Conservation (phyloP, 2,329 filamentous ascomycete genomes). For the Fusarium beomiforme region DNA sequence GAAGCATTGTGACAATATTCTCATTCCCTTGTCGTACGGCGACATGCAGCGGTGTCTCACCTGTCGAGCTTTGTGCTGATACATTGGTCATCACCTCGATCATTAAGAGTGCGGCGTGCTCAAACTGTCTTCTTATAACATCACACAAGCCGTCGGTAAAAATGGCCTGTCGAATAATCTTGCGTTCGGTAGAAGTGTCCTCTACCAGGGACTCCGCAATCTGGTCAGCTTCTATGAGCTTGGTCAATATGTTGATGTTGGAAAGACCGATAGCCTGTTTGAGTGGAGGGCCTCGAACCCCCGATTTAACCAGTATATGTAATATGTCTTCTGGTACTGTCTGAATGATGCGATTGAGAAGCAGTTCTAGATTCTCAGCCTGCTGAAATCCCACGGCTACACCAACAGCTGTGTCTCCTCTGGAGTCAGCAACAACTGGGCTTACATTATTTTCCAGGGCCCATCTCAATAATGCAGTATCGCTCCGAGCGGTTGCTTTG, state of each 20-base stretch:
- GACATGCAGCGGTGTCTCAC: rapidly evolving
- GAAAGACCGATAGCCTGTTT: background rate
- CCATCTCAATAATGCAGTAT: too few relatives aligned
- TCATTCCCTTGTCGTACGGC: background rate
- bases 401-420: too few relatives aligned
- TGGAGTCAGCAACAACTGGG: too few relatives aligned
- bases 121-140: background rate
- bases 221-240: background rate
- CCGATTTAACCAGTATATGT: background rate
- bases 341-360: too few relatives aligned
- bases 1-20: background rate
- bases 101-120: background rate
- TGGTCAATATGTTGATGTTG: rapidly evolving
- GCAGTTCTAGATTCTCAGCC: too few relatives aligned
- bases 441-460: too few relatives aligned
- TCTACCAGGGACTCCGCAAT: background rate
- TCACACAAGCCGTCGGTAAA: background rate
- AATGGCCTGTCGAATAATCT: background rate
- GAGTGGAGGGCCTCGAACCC: background rate
- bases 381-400: too few relatives aligned
- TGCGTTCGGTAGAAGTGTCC: too few relatives aligned
- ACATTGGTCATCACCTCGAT: background rate
- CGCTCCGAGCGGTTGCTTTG: too few relatives aligned
- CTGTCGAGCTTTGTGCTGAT: background rate
- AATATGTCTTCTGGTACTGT: background rate